Percentiles rank a stretch among this genome's conserved stretches.
These are phyloP conservation scores for Pythium vanterpoolii DNA, from an alignment of 352 stramenopile species.

Conservation along the genomic window DNA sequence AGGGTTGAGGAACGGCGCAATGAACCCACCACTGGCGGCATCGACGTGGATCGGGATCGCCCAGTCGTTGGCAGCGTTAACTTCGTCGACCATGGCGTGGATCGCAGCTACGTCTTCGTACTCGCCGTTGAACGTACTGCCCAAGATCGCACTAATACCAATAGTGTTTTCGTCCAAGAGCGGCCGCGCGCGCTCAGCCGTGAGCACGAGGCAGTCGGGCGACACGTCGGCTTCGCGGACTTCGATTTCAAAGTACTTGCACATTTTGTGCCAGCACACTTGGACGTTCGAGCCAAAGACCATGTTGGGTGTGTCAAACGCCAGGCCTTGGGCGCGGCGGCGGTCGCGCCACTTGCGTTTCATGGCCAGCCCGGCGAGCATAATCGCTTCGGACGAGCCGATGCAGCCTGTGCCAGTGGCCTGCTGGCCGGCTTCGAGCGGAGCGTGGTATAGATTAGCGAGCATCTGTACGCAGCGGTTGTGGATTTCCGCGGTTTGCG, in stretches of 20 bases:
- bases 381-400: conserved; percentile 91
- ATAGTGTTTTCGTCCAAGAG: conserved; percentile 93
- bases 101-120: conserved; percentile 92
- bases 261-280: conserved; percentile 94
- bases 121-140: conserved; percentile 92
- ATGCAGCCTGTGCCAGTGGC: conserved; percentile 88
- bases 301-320: conserved; percentile 89
- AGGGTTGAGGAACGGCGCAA: conserved; percentile 88
- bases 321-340: conserved; percentile 66
- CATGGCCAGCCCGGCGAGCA: conserved; percentile 88
- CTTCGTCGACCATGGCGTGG: conserved; percentile 78
- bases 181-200: conserved; percentile 62
- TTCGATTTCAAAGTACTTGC: conserved; percentile 94
- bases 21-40: conserved; percentile 89
- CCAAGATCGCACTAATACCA: conserved; percentile 88
- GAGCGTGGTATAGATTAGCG: conserved; percentile 88
- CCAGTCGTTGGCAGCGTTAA: conserved; percentile 87
- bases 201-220: conserved; percentile 81
- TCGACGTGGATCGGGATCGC: conserved; percentile 89
- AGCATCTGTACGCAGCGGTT: conserved; percentile 92
- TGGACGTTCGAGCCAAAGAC: conserved; percentile 92
- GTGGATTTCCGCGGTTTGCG: conserved; percentile 91
- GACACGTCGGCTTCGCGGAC: conserved; percentile 87
- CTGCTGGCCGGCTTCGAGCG: conserved; percentile 45
- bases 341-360: conserved; percentile 91